phyloP scores from a whole-genome alignment of 2,329 filamentous ascomycete genomes.

The Talaromyces sp. region DNA sequence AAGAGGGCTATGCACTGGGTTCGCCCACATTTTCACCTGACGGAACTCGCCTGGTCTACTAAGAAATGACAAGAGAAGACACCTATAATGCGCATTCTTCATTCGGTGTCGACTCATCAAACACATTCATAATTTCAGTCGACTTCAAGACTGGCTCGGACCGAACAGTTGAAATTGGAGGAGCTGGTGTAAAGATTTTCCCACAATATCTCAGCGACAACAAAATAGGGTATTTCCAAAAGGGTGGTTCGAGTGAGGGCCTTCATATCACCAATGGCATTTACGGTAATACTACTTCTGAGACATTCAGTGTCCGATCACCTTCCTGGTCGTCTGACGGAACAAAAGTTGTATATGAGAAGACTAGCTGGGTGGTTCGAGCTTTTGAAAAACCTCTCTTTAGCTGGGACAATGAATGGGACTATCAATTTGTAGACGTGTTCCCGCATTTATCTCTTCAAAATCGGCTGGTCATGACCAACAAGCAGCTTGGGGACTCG shows the following conservation, averaged over 20 bases:
- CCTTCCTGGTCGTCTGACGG: slow-evolving; percentile 10
- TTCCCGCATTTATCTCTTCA: slow-evolving; percentile 5
- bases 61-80: background rate
- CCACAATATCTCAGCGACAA: slow-evolving; percentile 3
- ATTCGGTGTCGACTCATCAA: background rate
- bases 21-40: background rate
- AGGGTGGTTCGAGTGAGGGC: slow-evolving; percentile 5
- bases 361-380: slow-evolving; percentile 3
- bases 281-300: background rate
- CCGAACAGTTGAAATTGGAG: background rate
- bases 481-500: background rate
- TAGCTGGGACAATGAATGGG: slow-evolving; percentile 8
- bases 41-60: background rate
- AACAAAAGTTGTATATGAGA: slow-evolving; percentile 10
- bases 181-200: slow-evolving; percentile 1
- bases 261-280: slow-evolving; percentile 5
- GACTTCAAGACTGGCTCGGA: background rate
- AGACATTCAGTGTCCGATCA: background rate
- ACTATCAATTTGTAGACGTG: slow-evolving; percentile 11
- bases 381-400: slow-evolving; percentile 3
- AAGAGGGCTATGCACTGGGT: background rate
- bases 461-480: background rate
- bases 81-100: background rate
- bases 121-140: background rate
- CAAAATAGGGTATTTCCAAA: slow-evolving; percentile 8